These are phyloP conservation scores for Zea mays DNA, from an alignment of 176 grass and related monocot species.

Conservation along the genomic window Zm-B73-REFERENCE-NAM-5.0 NC_050098.1:232119501-232120000, in stretches of 20 bases:
- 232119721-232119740: conserved; percentile 62
- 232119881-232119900: conserved; percentile 70
- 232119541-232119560: conserved; percentile 70
- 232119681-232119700: conserved; percentile 13
- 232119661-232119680: conserved; percentile 34
- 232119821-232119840: conserved; percentile 53
- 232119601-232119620: conserved; percentile 12
- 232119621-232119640: conserved; percentile 31
- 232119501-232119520: too few relatives aligned
- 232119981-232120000: conserved; percentile 48
- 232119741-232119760: conserved; percentile 58
- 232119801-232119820: conserved; percentile 53
- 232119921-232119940: conserved; percentile 68
- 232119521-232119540: too few relatives aligned
- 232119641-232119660: conserved; percentile 30
- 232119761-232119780: conserved; percentile 62
- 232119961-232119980: conserved; percentile 46
- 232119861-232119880: conserved; percentile 72
- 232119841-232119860: conserved; percentile 81
- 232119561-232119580: conserved; percentile 85
- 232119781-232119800: conserved; percentile 59
- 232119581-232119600: conserved; percentile 73
- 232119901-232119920: conserved; percentile 66
- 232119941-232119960: conserved; percentile 69
- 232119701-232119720: conserved; percentile 34